Percentiles rank a stretch among this genome's conserved stretches.
phyloP scores from a whole-genome alignment of 1,284 basidiomycete genomes.

The Ustilago nuda region DNA sequence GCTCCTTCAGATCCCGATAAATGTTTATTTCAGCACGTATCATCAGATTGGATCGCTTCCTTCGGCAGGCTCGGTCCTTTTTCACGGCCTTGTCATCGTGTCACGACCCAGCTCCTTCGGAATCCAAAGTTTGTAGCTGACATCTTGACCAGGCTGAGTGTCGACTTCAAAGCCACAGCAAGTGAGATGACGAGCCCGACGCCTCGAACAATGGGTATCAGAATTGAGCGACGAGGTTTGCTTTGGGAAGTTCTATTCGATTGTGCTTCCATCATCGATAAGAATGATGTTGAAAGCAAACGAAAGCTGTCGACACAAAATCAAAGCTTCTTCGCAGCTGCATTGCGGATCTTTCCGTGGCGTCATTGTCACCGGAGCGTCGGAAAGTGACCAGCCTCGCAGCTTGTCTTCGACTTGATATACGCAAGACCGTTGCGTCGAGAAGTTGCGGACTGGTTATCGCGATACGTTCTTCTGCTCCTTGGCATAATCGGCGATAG shows the following conservation, averaged over 20 bases:
- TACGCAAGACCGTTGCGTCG: background rate
- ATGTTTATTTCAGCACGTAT: too few species aligned
- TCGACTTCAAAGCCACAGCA: background rate
- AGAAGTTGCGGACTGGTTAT: background rate
- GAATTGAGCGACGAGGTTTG: background rate
- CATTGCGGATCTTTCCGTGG: background rate
- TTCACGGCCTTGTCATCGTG: too few species aligned
- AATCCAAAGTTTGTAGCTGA: background rate
- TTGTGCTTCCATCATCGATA: background rate
- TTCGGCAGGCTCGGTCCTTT: too few species aligned
- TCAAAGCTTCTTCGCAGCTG: background rate
- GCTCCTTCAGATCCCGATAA: too few species aligned
- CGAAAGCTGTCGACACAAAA: background rate
- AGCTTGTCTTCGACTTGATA: background rate
- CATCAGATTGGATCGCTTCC: too few species aligned
- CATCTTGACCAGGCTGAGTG: background rate
- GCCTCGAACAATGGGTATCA: background rate
- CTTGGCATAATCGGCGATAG: background rate
- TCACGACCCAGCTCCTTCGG: too few species aligned
- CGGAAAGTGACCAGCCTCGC: background rate
- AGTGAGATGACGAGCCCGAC: background rate
- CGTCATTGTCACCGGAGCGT: background rate
- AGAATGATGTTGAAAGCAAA: background rate
- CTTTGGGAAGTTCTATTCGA: background rate
- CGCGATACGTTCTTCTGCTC: background rate